Evolutionary conservation across 2,329 filamentous ascomycete species (phyloP), one percentile per base, ranked within the genome.

Genomic region (Tolypocladium guangdongense): DNA sequence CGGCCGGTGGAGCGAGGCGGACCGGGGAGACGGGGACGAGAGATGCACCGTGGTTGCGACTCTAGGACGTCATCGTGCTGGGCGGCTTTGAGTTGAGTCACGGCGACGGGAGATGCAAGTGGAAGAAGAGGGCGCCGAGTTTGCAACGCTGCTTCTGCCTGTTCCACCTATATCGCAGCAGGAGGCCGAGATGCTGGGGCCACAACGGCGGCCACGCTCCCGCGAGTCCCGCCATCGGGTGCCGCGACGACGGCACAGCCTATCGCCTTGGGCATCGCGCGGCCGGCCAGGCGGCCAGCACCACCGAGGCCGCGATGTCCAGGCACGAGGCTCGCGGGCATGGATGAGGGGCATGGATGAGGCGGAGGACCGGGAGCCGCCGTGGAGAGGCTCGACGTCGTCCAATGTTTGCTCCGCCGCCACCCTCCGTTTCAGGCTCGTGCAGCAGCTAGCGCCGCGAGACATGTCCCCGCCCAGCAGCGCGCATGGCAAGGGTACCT

Each of bases 181-280:
- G 6, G 39, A 24, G 39, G 20, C 20, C 37, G n/a, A n/a, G 22
- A 11, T 7, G 39, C 11, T 7, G 22, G 41, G 20, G 20, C 6
- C 41, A 27, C 39, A 27, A 27, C 22, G 39, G 22, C n/a, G n/a
- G n/a, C n/a, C n/a, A n/a, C n/a, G n/a, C n/a, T n/a, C n/a, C n/a
- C n/a, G n/a, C n/a, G n/a, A n/a, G n/a, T n/a, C n/a, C n/a, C n/a
- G n/a, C n/a, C n/a, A n/a, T n/a, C n/a, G n/a, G n/a, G 41, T 35
- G 55, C 58, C 57, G 57, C 58, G 49, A 38, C 36, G 49, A 33
- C 49, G 37, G 37, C 49, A 38, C 49, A 51, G 49, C 53, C 53
- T 54, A 51, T 54, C 37, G 53, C 47, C 27, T 41, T 27, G 24
- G 38, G 32, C 47, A 41, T 48, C 43, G n/a, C 41, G 48, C 41